These are phyloP conservation scores for Pseudomonodictys pantanalensis DNA, from an alignment of 495 filamentous ascomycete species.

Conservation along the genomic window DNA sequence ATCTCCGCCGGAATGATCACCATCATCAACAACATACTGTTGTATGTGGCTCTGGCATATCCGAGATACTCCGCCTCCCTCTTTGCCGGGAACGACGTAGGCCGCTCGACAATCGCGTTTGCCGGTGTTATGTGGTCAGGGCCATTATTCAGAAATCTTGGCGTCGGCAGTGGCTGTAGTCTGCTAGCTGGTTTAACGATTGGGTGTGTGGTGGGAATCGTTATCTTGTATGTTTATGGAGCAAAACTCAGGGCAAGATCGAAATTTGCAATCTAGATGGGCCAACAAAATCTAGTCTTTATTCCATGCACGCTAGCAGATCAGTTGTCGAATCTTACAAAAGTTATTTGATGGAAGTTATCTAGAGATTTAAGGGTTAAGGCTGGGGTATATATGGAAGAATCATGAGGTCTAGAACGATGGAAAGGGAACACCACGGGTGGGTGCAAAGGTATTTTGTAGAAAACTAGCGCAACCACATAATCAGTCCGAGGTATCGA, in stretches of 20 bases:
- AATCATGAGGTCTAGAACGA: too few species aligned
- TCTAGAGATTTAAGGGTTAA: too few species aligned
- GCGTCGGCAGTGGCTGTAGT: not conserved
- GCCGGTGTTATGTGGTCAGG: not conserved
- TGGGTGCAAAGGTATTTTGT: too few species aligned
- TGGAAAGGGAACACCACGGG: too few species aligned
- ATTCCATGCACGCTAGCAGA: too few species aligned
- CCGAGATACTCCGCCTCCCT: conserved; percentile 47
- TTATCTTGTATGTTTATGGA: not conserved
- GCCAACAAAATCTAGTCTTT: too few species aligned
- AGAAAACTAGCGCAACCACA: too few species aligned
- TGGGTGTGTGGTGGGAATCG: not conserved
- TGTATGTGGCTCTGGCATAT: conserved; percentile 40
- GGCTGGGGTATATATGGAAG: too few species aligned
- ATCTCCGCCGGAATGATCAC: conserved; percentile 55
- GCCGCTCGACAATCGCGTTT: conserved; percentile 45
- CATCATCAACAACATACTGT: conserved; percentile 54
- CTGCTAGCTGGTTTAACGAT: not conserved
- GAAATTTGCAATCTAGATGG: too few species aligned
- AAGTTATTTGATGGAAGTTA: too few species aligned
- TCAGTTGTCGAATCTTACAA: too few species aligned
- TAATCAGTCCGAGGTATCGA: too few species aligned
- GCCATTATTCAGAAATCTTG: not conserved
- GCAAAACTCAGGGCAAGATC: not conserved
- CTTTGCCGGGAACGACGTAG: conserved; percentile 53